Evolutionary conservation across 768 basidiomycete species (phyloP).

Genomic region (Plicaturopsis crispa): DNA sequence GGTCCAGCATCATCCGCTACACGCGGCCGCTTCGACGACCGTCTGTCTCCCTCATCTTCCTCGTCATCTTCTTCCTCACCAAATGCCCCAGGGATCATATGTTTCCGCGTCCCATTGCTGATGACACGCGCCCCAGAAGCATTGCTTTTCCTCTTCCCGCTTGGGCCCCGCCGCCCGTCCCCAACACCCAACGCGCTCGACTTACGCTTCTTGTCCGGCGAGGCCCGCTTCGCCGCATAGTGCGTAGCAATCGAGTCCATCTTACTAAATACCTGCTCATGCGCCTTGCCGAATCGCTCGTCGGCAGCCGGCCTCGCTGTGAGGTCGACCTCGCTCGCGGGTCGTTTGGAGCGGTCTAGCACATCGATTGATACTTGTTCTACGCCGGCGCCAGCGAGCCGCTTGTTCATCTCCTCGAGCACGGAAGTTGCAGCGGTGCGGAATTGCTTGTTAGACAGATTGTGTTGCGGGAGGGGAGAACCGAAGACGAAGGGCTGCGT

Average conservation of each 20-base stretch:
- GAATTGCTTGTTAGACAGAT: constrained; percentile 60
- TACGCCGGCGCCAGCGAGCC: constrained; percentile 52
- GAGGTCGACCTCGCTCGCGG: neutral
- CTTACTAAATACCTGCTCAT: constrained; percentile 59
- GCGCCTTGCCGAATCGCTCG: constrained; percentile 54
- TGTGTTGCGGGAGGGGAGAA: constrained; percentile 60
- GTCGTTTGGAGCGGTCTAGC: constrained; percentile 19
- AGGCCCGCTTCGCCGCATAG: constrained; percentile 35
- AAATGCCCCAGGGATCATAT: constrained; percentile 51
- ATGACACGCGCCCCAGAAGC: constrained; percentile 36
- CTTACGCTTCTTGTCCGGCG: constrained; percentile 34
- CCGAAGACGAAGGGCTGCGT: constrained; percentile 67
- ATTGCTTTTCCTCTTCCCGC: constrained; percentile 16
- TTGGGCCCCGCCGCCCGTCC: constrained; percentile 11
- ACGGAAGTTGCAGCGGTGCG: constrained; percentile 58
- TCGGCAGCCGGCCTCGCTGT: too few species aligned
- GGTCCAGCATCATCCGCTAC: constrained; percentile 25
- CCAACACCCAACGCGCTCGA: constrained; percentile 44
- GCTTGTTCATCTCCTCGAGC: constrained; percentile 76
- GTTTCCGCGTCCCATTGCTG: constrained; percentile 35
- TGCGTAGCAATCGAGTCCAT: constrained; percentile 70
- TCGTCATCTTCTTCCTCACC: constrained; percentile 41
- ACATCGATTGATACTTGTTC: constrained; percentile 38
- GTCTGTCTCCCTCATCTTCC: constrained; percentile 26
- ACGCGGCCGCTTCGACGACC: constrained; percentile 38